Evolutionary conservation across 1,139 yeast species (phyloP), one percentile per base, ranked within the genome.

Genomic region (Cylindricascospora bacillispora): DNA sequence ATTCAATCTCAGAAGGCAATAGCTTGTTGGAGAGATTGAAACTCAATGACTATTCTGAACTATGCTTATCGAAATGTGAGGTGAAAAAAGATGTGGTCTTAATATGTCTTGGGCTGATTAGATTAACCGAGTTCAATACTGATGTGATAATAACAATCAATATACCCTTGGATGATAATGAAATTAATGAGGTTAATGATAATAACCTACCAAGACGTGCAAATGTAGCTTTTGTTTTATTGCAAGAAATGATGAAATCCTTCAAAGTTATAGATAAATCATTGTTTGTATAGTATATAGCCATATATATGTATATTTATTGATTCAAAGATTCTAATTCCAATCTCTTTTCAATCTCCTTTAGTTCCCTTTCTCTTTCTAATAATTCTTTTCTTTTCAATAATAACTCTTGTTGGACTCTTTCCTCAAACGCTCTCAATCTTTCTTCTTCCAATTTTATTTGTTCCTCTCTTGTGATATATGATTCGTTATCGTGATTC

Each of bases 381-480:
- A 78, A 65, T 40, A 89, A 67, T 55, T 83, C 94, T 47, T 77
- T 74, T 43, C 93, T 70, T 65, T 85, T 85, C 51, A 73, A 72
- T 47, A 80, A 65, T 56, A 89, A 67, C 54, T 86, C 97, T 49
- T 79, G 80, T 55, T 83, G 95, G 15, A 89, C 95, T 43, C 94
- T 67, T 52, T 77, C 82, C 56, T 79, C 92, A 49, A 77, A 79
- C 32, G 80, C 81, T 49, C 64, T 72, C 47, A 79, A 63, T 53
- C 89, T 68, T 54, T 78, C 89, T 56, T 79, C 89, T 53, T 79
- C 92, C 35, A 77, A 60, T 52, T 75, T 72, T 45, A 79, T 79
- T 53, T 78, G 89, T 51, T 78, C 89, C 54, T 79, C 92, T 57
- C 80, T 77, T 29, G 73, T 70, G 44, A 70, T 47, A 46, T 73